phyloP scores from a whole-genome alignment of 257 asterid species.

The Datura wrightii region DNA sequence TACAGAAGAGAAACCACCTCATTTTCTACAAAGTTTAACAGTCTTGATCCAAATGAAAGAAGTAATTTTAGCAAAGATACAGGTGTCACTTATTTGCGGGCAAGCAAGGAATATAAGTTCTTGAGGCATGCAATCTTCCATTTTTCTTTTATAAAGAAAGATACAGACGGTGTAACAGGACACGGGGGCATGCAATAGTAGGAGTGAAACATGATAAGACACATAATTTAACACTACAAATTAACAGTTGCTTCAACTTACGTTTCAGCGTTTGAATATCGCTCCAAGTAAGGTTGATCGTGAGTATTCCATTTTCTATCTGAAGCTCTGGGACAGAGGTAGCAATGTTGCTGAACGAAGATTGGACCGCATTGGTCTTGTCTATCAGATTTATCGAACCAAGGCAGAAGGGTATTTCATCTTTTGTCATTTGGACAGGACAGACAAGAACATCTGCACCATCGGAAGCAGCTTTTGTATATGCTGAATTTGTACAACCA shows the following conservation, averaged over 20 bases:
- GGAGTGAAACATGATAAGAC: not conserved
- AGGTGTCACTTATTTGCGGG: not conserved
- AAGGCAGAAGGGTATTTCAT: conserved; percentile 72
- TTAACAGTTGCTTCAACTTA: conserved; percentile 45
- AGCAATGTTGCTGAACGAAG: conserved; percentile 44
- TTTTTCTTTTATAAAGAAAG: conserved; percentile 19
- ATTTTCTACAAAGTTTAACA: conserved; percentile 14
- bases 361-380: conserved; percentile 50
- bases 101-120: not conserved
- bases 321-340: conserved; percentile 55
- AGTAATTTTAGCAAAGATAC: not conserved
- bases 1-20: conserved; percentile 25
- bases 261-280: conserved; percentile 63
- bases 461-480: conserved; percentile 65
- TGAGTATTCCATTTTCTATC: conserved; percentile 51
- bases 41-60: conserved; percentile 4
- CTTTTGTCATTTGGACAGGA: conserved; percentile 75
- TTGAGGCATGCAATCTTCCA: conserved; percentile 6
- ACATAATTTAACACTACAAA: conserved; percentile 7
- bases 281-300: conserved; percentile 71
- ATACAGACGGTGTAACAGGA: not conserved
- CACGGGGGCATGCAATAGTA: not conserved
- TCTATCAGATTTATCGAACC: conserved; percentile 73
- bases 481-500: conserved; percentile 76
- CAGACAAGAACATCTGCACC: conserved; percentile 84